phyloP scores from a whole-genome alignment of 139 green algal genomes.

The Coelastrella sp. region DNA sequence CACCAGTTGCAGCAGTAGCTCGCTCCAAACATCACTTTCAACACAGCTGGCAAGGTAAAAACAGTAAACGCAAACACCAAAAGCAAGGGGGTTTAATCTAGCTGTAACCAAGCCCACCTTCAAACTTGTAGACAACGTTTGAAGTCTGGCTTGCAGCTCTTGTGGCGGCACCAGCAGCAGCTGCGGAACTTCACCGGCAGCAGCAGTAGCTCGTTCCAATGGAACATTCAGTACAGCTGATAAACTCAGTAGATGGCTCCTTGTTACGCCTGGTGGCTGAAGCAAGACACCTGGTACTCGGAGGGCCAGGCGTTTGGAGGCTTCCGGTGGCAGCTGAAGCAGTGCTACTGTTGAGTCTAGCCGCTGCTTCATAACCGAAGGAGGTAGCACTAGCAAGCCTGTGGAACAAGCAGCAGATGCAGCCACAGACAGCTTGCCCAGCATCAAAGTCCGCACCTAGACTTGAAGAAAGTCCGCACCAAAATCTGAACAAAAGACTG shows the following conservation, averaged over 20 bases:
- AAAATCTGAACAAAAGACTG: too few relatives aligned
- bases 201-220: slow-evolving; percentile 21
- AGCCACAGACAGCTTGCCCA: not conserved
- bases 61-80: too few relatives aligned
- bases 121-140: not conserved
- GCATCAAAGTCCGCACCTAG: not conserved
- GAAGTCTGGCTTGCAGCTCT: not conserved
- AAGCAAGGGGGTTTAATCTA: too few relatives aligned
- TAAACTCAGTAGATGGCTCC: slow-evolving; percentile 22
- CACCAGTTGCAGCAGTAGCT: too few relatives aligned
- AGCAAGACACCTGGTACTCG: slow-evolving; percentile 26
- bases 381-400: slow-evolving; percentile 28
- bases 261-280: slow-evolving; percentile 16
- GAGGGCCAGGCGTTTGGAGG: not conserved
- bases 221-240: slow-evolving; percentile 31
- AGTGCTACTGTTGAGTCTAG: slow-evolving; percentile 13
- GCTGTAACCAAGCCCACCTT: too few relatives aligned
- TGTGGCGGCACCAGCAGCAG: slow-evolving; percentile 30
- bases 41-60: too few relatives aligned
- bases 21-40: too few relatives aligned
- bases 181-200: slow-evolving; percentile 29
- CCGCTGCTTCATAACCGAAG: slow-evolving; percentile 10
- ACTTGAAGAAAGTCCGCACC: not conserved
- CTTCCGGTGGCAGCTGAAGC: slow-evolving; percentile 12
- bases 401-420: not conserved